Evolutionary conservation across 768 basidiomycete species (phyloP), one percentile per base, ranked within the genome.

Genomic region (Lentinula edodes): DNA sequence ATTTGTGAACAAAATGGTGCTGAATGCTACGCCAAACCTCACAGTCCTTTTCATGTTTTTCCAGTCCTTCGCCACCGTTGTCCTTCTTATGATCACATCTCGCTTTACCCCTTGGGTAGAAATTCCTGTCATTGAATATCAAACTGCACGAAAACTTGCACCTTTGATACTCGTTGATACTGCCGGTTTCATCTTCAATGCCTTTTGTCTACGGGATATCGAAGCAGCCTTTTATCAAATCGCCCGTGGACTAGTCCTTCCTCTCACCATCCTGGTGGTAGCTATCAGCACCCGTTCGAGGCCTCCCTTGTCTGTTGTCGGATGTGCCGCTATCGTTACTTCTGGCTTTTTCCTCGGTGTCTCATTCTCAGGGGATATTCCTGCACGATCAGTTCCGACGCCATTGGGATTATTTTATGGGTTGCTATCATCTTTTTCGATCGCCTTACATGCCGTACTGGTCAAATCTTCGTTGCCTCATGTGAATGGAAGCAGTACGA

Each of bases 171-270:
- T 73, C 80, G 80, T 76, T 50, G 73, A 75, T 60, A 74, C 74
- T 35, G 63, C 68, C 8, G 77, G 77, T 3, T 73, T 79, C 59
- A 68, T 63, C 28, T 68, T 67, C 53, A 65, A 66, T 32, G 70
- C 66, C 15, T 65, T 63, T 15, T 63, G 52, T 42, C 67, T 79
- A 38, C 72, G 74, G 34, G 68, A 85, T 65, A 90, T 92, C 61
- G 90, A 89, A 58, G 87, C 87, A 2, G 87, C 87, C 0, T 88
- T 90, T 73, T 89, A 90, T 69, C 89, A 91, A 73, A 85, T 93
- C 60, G 91, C 90, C 0, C 83, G 91, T 15, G 91, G 91, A 5
- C 79, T 93, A 64, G 81, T 92, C 41, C 81, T 93, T 2, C 91
- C 91, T 0, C 82, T 89, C 73, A 93, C 91, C 32, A 89, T 91